These are phyloP conservation scores for Circinella minor DNA, from an alignment of 371 early-diverging fungal species.

Conservation along the genomic window DNA sequence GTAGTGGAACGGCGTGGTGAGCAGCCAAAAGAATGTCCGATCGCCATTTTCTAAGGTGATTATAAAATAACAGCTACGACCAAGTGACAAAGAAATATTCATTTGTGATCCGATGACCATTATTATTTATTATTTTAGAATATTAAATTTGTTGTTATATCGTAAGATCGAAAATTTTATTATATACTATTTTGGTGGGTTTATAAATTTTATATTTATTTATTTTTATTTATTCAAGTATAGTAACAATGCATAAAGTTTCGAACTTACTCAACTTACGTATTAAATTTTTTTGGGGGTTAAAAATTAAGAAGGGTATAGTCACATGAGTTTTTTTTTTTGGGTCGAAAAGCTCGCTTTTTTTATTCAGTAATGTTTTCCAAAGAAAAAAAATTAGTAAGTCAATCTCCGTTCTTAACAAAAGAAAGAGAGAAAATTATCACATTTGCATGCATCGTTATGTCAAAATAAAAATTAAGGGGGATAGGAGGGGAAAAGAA, in stretches of 20 bases:
- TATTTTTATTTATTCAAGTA: too few species aligned
- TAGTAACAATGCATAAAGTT: too few species aligned
- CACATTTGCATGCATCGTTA: conserved; percentile 3
- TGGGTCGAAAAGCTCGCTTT: conserved; percentile 1
- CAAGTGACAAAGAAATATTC: neutral
- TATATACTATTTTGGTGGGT: too few species aligned
- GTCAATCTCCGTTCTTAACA: neutral
- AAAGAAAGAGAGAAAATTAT: neutral
- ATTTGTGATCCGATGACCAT: neutral
- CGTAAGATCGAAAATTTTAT: too few species aligned
- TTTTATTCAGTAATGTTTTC: too few species aligned
- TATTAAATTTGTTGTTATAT: too few species aligned
- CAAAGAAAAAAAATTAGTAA: too few species aligned
- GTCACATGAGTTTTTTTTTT: neutral
- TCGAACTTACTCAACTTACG: too few species aligned
- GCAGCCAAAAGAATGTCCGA: conserved; percentile 8
- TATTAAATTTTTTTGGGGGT: neutral
- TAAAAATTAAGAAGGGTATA: neutral
- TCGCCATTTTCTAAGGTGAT: neutral
- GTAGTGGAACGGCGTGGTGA: conserved; percentile 8
- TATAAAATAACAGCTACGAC: neutral
- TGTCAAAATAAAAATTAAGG: conserved; percentile 2
- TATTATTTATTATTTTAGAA: too few species aligned
- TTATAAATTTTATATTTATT: too few species aligned
- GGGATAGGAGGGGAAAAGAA: neutral